Conservation (phyloP, 2,329 filamentous ascomycete species). For the Phaeoacremonium minimum region DNA sequence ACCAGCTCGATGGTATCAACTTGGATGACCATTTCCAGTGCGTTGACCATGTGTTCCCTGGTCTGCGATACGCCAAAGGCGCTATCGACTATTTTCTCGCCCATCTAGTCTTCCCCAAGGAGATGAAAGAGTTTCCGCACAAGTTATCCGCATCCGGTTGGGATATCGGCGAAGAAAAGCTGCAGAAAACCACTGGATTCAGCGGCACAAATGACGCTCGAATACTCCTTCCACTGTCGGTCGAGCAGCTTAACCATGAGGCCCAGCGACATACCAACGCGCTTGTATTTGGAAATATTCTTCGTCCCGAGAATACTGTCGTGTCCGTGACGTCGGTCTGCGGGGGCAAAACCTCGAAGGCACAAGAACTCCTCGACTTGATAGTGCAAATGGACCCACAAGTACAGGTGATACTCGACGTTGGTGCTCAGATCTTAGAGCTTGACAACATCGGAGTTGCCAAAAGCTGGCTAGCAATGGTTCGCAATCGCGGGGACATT, state of each 20-base stretch:
- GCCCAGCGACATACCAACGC: conserved; percentile 63
- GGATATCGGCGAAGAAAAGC: conserved; percentile 51
- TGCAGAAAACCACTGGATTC: conserved; percentile 57
- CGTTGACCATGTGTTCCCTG: conserved; percentile 42
- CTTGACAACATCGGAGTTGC: conserved; percentile 53
- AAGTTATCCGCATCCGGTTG: conserved; percentile 65
- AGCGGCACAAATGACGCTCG: conserved; percentile 65
- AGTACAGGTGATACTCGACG: conserved; percentile 62
- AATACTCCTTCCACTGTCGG: conserved; percentile 49
- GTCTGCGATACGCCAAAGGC: conserved; percentile 44
- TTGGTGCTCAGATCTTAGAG: conserved; percentile 67
- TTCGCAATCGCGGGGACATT: conserved; percentile 8
- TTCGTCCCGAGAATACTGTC: conserved; percentile 47
- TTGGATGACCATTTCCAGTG: conserved; percentile 49
- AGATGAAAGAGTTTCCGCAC: conserved; percentile 56
- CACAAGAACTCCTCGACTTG: conserved; percentile 36
- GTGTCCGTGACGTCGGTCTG: conserved; percentile 15
- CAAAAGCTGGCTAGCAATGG: conserved; percentile 42
- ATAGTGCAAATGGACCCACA: conserved; percentile 31
- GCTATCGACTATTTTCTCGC: conserved; percentile 61
- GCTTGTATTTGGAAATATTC: conserved; percentile 54
- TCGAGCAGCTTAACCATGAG: conserved; percentile 51
- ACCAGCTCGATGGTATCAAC: conserved; percentile 48
- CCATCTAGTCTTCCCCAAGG: conserved; percentile 54
- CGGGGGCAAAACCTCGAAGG: conserved; percentile 19